These are phyloP conservation scores for Hirsutella minnesotensis DNA, from an alignment of 2,329 filamentous ascomycete species.

Conservation along the genomic window DNA sequence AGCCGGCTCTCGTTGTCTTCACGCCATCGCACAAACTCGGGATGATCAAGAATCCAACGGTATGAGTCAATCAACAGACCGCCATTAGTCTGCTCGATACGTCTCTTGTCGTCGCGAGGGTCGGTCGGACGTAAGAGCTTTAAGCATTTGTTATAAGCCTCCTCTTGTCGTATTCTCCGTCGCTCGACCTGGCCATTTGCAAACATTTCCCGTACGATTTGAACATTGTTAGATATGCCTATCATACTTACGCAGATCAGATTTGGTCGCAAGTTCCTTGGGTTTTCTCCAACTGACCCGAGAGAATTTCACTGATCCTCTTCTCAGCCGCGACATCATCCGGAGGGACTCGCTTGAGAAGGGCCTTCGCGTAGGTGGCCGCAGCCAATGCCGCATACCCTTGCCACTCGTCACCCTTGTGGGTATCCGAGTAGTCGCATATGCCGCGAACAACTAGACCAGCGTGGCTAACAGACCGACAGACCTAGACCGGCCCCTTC, in stretches of 20 bases:
- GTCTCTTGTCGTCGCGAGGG: slow-evolving; percentile 19
- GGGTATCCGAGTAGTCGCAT: too few species aligned
- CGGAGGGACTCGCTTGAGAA: slow-evolving; percentile 6
- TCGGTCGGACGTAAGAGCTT: slow-evolving; percentile 16
- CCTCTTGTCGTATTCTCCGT: too few species aligned
- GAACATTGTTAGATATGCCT: too few species aligned
- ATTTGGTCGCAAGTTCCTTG: too few species aligned
- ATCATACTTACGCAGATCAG: too few species aligned
- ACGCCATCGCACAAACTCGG: slow-evolving; percentile 14
- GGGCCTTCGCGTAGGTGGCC: slow-evolving; percentile 14
- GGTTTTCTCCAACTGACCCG: too few species aligned
- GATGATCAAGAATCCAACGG: slow-evolving; percentile 19
- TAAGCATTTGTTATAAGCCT: slow-evolving; percentile 11
- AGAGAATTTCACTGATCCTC: background rate
- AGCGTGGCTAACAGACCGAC: too few species aligned
- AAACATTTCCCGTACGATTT: too few species aligned
- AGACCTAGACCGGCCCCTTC: too few species aligned
- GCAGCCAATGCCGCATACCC: slow-evolving; percentile 13
- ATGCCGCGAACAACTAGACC: too few species aligned
- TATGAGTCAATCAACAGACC: slow-evolving; percentile 19
- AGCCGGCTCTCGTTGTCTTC: slow-evolving; percentile 14
- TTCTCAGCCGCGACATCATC: background rate
- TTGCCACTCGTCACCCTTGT: slow-evolving; percentile 5
- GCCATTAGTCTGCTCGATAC: slow-evolving; percentile 23
- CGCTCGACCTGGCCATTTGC: too few species aligned